These are phyloP conservation scores for Leccinum aurantiacum DNA, from an alignment of 768 basidiomycete species.

Conservation along the genomic window DNA sequence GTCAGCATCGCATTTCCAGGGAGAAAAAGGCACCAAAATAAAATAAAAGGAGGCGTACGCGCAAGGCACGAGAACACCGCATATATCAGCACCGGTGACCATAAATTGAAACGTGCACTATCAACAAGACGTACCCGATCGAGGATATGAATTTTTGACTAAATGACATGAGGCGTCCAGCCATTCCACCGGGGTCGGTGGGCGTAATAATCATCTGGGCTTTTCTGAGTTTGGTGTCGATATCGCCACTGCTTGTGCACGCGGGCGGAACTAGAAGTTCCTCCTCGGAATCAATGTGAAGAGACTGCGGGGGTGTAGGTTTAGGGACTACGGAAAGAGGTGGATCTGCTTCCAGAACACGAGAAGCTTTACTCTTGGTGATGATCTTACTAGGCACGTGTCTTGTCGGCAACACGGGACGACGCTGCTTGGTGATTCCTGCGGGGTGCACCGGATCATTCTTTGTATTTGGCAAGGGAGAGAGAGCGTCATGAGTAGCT, in stretches of 20 bases:
- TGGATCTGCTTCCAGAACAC: slow-evolving; percentile 12
- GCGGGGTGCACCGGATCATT: slow-evolving; percentile 9
- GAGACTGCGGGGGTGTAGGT: slow-evolving; percentile 14
- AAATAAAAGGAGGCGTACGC: slow-evolving; percentile 10
- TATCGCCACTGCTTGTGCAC: slow-evolving; percentile 26
- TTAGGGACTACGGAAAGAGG: slow-evolving; percentile 11
- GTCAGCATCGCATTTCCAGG: slow-evolving; percentile 22
- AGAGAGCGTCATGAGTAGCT: slow-evolving; percentile 15
- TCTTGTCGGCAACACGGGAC: slow-evolving; percentile 6
- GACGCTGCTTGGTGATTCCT: slow-evolving; percentile 19
- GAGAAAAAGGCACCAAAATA: slow-evolving; percentile 16
- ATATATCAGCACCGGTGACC: slow-evolving; percentile 28
- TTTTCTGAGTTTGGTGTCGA: slow-evolving; percentile 27
- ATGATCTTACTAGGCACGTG: slow-evolving; percentile 24
- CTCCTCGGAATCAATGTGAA: slow-evolving; percentile 14
- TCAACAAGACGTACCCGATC: slow-evolving; percentile 42
- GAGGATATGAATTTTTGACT: slow-evolving; percentile 46
- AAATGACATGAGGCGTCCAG: slow-evolving; percentile 50
- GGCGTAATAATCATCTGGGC: slow-evolving; percentile 9
- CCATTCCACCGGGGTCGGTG: slow-evolving; percentile 36
- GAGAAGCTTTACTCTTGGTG: slow-evolving; percentile 11
- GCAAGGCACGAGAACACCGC: slow-evolving; percentile 23
- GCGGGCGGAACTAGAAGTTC: slow-evolving; percentile 20
- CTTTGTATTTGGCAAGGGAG: slow-evolving; percentile 11
- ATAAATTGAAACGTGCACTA: slow-evolving; percentile 16